These are phyloP conservation scores for Phytophthora cactorum DNA, from an alignment of 352 stramenopile genomes.

Conservation along the genomic window DNA sequence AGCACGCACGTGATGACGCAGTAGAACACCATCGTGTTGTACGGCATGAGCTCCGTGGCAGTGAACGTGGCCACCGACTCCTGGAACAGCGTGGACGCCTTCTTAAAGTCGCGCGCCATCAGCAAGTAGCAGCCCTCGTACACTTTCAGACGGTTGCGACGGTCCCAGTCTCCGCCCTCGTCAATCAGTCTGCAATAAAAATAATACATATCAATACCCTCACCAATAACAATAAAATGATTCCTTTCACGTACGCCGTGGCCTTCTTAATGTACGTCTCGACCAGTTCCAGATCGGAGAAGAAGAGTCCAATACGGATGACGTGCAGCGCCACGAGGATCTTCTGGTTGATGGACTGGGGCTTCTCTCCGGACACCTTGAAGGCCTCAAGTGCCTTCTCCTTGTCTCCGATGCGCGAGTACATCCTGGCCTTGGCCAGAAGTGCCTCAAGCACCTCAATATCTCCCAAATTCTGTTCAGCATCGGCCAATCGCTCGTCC, in stretches of 20 bases:
- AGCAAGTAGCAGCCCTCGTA: constrained; percentile 97
- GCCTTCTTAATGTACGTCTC: constrained; percentile 92
- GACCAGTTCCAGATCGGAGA: constrained; percentile 84
- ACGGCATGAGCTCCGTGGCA: constrained; percentile 97
- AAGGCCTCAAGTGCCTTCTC: constrained; percentile 92
- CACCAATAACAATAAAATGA: not conserved
- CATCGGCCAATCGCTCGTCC: constrained; percentile 90
- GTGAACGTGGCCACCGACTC: constrained; percentile 99
- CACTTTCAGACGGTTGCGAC: constrained; percentile 98
- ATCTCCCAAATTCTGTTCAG: constrained; percentile 96
- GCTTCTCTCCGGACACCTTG: constrained; percentile 91
- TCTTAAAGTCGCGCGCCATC: constrained; percentile 94
- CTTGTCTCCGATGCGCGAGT: constrained; percentile 93
- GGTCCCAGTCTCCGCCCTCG: constrained; percentile 98
- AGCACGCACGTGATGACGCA: constrained; percentile 96
- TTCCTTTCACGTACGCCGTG: constrained; percentile 45
- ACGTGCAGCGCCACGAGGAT: constrained; percentile 97
- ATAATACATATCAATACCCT: not conserved
- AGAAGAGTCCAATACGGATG: constrained; percentile 90
- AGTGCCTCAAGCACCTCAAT: constrained; percentile 98
- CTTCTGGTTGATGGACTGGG: constrained; percentile 97
- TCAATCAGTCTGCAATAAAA: constrained; percentile 80
- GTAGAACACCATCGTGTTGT: constrained; percentile 98
- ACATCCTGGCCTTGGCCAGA: constrained; percentile 94
- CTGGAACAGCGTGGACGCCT: constrained; percentile 93